Evolutionary conservation across 257 asterid species (phyloP).

Genomic region (Rauvolfia tetraphylla): DNA sequence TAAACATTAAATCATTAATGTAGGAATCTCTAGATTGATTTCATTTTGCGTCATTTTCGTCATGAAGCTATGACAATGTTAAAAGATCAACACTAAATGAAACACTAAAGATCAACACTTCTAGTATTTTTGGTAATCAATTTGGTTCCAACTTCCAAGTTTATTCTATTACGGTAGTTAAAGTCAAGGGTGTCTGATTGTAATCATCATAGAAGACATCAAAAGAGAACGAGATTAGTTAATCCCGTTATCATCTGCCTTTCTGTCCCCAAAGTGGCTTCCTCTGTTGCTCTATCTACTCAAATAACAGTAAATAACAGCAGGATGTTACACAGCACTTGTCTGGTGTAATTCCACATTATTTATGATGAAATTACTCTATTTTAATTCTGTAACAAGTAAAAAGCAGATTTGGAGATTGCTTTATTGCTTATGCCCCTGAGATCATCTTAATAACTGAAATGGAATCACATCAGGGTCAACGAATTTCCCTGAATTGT

Average conservation of each 20-base stretch:
- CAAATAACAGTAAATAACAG: background rate
- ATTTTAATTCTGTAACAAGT: constrained; percentile 13
- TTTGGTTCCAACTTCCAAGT: background rate
- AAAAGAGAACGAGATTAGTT: background rate
- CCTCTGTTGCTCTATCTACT: background rate
- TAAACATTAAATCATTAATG: background rate
- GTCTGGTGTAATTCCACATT: background rate
- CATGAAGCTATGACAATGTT: background rate
- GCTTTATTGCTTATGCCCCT: constrained; percentile 24
- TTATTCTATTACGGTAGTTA: background rate
- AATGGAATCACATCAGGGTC: constrained; percentile 36
- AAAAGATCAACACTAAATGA: too few species aligned
- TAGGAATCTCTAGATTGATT: background rate
- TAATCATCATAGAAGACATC: background rate
- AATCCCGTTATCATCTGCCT: background rate
- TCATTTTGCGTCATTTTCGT: background rate
- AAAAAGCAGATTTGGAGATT: background rate
- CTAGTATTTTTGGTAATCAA: background rate
- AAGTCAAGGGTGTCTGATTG: background rate
- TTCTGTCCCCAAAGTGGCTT: background rate
- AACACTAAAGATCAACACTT: background rate
- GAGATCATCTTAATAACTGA: constrained; percentile 32
- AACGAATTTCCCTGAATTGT: constrained; percentile 30
- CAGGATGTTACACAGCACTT: background rate
- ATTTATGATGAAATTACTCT: too few species aligned